A percentile compares a stretch with the other conserved stretches of the same genome.
Evolutionary conservation across 371 early-diverging fungal genomes (phyloP).

Genomic region (Apophysomyces elegans): DNA sequence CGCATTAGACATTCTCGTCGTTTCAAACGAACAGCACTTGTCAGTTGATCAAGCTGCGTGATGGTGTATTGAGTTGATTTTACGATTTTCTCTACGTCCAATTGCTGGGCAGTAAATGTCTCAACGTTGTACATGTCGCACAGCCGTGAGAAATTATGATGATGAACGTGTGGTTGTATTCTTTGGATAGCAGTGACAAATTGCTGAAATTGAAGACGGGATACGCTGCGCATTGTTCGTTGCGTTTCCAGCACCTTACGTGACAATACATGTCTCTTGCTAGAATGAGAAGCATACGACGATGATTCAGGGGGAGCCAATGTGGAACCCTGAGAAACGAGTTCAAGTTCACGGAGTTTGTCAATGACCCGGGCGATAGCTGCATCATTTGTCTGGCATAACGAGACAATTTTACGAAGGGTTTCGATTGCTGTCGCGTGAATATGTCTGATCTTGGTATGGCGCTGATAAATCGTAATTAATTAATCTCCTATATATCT

Average conservation of each 20-base stretch:
- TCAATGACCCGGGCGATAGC: constrained; percentile 19
- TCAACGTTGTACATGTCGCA: constrained; percentile 49
- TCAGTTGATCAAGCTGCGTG: constrained; percentile 25
- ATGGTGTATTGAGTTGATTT: not conserved
- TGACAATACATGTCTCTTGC: constrained; percentile 8
- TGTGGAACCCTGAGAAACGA: constrained; percentile 27
- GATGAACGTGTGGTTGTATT: constrained; percentile 35
- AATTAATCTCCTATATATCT: not conserved
- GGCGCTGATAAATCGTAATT: constrained; percentile 27
- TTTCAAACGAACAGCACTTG: constrained; percentile 32
- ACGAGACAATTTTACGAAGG: constrained; percentile 32
- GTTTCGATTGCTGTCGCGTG: constrained; percentile 35
- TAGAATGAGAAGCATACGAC: not conserved
- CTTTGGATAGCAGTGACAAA: constrained; percentile 19
- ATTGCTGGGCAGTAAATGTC: constrained; percentile 8
- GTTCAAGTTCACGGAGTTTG: constrained; percentile 21
- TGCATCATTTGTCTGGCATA: constrained; percentile 37
- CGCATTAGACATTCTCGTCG: constrained; percentile 47
- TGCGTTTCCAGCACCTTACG: constrained; percentile 19
- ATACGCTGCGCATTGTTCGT: not conserved
- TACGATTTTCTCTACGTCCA: not conserved
- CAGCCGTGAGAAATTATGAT: constrained; percentile 32
- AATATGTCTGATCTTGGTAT: constrained; percentile 35
- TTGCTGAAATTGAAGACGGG: constrained; percentile 25
- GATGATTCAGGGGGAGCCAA: constrained; percentile 19